These are phyloP conservation scores for Penicillium thymicola DNA, from an alignment of 2,329 filamentous ascomycete genomes.

Conservation along the genomic window DNA sequence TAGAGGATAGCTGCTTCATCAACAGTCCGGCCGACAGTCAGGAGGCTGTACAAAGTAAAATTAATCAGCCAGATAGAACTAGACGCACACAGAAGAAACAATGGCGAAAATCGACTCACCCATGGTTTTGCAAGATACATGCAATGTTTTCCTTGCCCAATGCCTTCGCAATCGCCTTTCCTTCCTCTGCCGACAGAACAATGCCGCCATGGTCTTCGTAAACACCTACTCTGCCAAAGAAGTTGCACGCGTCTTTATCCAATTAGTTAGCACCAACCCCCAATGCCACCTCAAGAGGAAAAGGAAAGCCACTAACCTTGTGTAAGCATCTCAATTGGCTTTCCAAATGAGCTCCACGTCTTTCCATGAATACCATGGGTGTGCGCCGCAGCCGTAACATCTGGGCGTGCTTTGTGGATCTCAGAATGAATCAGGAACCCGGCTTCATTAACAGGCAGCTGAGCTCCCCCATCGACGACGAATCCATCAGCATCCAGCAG, in stretches of 20 bases:
- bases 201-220: constrained; percentile 43
- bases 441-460: constrained; percentile 41
- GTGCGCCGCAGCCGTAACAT: constrained; percentile 58
- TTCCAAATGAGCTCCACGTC: constrained; percentile 61
- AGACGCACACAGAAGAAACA: background rate
- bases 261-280: background rate
- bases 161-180: constrained; percentile 36
- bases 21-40: constrained; percentile 42
- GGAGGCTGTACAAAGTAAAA: constrained; percentile 30
- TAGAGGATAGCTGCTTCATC: constrained; percentile 42
- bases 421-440: constrained; percentile 61
- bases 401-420: constrained; percentile 57
- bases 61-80: constrained; percentile 15
- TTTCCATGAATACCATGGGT: constrained; percentile 58
- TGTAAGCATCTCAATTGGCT: constrained; percentile 56
- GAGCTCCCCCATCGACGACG: constrained; percentile 41
- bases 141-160: constrained; percentile 42
- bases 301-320: constrained; percentile 48
- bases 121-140: constrained; percentile 43
- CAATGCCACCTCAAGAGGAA: background rate
- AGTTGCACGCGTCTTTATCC: constrained; percentile 37
- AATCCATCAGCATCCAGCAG: constrained; percentile 41
- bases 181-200: constrained; percentile 42
- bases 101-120: constrained; percentile 19
- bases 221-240: constrained; percentile 37